Base-by-base conservation (phyloP, 1,139 yeast genomes). In the Protomyces inouyei region DNA sequence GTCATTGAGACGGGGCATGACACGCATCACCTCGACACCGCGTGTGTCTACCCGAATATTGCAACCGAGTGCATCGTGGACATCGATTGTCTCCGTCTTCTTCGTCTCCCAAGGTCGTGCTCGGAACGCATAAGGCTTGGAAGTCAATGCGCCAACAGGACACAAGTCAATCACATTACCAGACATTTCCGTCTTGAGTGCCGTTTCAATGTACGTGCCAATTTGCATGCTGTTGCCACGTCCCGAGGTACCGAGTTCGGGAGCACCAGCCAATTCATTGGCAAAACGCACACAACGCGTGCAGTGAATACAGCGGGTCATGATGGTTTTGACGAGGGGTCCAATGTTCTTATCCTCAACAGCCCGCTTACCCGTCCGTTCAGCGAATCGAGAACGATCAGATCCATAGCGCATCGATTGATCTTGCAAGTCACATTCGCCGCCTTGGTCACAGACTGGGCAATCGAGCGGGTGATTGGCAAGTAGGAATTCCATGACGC, bases 81-180 rank as follows among this genome's bases (percentile, higher is more conserved):
- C 95, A 76, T 89, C 96, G 72, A 89, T 84, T 64, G 93, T 82
- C 77, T 89, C 96, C 61, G 95, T 88, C 80, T 89, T 85, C 80
- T 88, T 89, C 75, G 89, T 83, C 77, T 89, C 96, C 96, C 96
- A 89, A 53, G 96, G 96, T 76, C 96, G 85, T 21, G 96, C 95
- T 75, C 84, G 86, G 81, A 89, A 89, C 28, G 96, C 92, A 73
- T 89, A 88, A 52, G 96, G 96, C 77, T 89, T 89, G 38, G 91
- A 85, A 57, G 96, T 88, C 73, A 89, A 83, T 2, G 96, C 96
- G 72, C 96, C 96, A 68, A 89, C 96, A 45, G 96, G 96, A 79
- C 96, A 89, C 72, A 89, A 81, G 75, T 89, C 96, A 71, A 89
- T 84, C 71, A 89, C 86, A 78, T 89, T 89, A 74, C 96, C 96